These are phyloP conservation scores for Extremus antarcticus DNA, from an alignment of 495 filamentous ascomycete species.

Conservation along the genomic window DNA sequence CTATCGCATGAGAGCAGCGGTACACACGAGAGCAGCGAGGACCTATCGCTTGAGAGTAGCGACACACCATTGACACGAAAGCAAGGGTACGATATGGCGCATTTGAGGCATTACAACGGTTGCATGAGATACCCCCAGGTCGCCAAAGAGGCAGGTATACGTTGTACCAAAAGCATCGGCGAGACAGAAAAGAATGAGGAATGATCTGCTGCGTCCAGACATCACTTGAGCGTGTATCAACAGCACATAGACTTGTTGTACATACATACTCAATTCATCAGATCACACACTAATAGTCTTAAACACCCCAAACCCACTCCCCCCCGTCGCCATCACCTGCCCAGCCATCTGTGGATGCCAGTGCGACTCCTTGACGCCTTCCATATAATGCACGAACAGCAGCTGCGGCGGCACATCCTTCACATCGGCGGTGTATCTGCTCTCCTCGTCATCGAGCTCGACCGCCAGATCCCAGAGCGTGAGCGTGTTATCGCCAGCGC, in stretches of 20 bases:
- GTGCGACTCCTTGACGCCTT: slow-evolving; percentile 84
- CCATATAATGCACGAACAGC: slow-evolving; percentile 93
- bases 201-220: too few species aligned
- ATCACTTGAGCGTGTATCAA: not conserved
- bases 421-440: slow-evolving; percentile 72
- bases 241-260: not conserved
- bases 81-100: too few species aligned
- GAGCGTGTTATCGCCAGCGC: slow-evolving; percentile 83
- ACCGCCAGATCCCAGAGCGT: slow-evolving; percentile 96
- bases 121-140: not conserved
- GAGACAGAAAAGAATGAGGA: too few species aligned
- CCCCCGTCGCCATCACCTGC: slow-evolving; percentile 79
- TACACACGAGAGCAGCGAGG: not conserved
- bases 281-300: slow-evolving; percentile 46
- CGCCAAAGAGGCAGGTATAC: not conserved
- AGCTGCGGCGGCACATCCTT: slow-evolving; percentile 88
- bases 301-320: slow-evolving; percentile 65
- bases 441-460: slow-evolving; percentile 93
- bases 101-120: not conserved
- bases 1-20: not conserved
- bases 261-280: not conserved
- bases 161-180: too few species aligned
- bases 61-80: not conserved
- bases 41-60: not conserved
- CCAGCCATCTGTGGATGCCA: slow-evolving; percentile 97